A percentile compares a stretch with the other conserved stretches of the same genome.
These are phyloP conservation scores for Bondarzewia mesenterica DNA, from an alignment of 1,284 basidiomycete genomes.

Conservation along the genomic window DNA sequence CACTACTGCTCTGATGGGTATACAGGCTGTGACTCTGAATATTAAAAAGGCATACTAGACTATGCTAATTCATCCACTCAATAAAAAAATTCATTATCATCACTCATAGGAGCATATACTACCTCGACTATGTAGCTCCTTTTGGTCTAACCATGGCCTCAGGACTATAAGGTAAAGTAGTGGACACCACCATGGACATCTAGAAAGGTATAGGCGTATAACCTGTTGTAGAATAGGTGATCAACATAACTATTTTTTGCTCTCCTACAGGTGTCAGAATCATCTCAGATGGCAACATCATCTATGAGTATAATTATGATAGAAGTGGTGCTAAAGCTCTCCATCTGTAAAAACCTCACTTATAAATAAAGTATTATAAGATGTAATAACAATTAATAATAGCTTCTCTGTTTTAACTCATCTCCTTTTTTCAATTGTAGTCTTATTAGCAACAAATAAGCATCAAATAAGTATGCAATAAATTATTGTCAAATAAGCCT, in stretches of 20 bases:
- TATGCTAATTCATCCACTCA: conserved; percentile 19
- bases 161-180: conserved; percentile 23
- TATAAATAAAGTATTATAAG: too few species aligned
- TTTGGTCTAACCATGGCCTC: conserved; percentile 24
- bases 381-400: too few species aligned
- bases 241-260: conserved; percentile 21
- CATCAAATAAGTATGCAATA: too few species aligned
- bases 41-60: conserved; percentile 25
- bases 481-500: too few species aligned
- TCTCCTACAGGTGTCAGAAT: too few species aligned
- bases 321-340: too few species aligned
- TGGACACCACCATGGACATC: conserved; percentile 23
- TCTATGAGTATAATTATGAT: neutral
- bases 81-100: conserved; percentile 19
- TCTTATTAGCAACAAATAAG: too few species aligned
- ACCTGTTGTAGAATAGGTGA: conserved; percentile 25
- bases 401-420: too few species aligned
- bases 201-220: conserved; percentile 13
- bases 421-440: too few species aligned
- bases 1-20: conserved; percentile 21
- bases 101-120: conserved; percentile 21
- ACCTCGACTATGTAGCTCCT: conserved; percentile 17
- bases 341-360: too few species aligned
- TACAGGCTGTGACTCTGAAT: conserved; percentile 25
- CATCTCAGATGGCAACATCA: too few species aligned